These are phyloP conservation scores for Lentinula boryana DNA, from an alignment of 768 basidiomycete species.

Conservation along the genomic window DNA sequence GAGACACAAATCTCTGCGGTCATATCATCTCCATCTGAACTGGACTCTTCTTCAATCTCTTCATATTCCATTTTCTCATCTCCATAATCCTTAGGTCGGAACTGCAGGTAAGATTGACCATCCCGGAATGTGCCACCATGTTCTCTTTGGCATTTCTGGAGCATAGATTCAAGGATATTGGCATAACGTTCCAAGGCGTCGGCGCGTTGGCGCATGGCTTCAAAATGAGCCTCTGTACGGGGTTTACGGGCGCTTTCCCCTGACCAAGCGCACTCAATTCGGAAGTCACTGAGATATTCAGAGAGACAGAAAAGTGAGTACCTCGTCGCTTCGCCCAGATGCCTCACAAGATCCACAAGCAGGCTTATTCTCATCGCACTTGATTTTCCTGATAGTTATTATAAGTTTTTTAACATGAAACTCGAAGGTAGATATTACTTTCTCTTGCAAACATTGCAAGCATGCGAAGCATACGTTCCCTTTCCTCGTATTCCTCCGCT, in stretches of 20 bases:
- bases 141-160: constrained; percentile 34
- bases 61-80: constrained; percentile 8
- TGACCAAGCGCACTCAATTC: constrained; percentile 36
- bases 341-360: constrained; percentile 33
- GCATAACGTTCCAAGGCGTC: constrained; percentile 34
- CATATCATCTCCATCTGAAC: constrained; percentile 15
- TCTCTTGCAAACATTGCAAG: constrained; percentile 32
- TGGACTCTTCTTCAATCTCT: neutral
- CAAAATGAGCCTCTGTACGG: constrained; percentile 39
- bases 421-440: constrained; percentile 24
- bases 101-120: constrained; percentile 23
- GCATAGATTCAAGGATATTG: constrained; percentile 31
- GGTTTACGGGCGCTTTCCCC: constrained; percentile 34
- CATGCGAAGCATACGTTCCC: constrained; percentile 30
- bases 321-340: constrained; percentile 33
- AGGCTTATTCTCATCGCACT: constrained; percentile 41
- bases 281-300: neutral
- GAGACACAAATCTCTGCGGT: constrained; percentile 30
- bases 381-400: constrained; percentile 30
- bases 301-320: constrained; percentile 12
- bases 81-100: constrained; percentile 21
- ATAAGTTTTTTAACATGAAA: neutral
- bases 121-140: constrained; percentile 24
- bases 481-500: constrained; percentile 14
- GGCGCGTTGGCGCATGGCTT: constrained; percentile 35